These are phyloP conservation scores for Cytospora mali DNA, from an alignment of 2,329 filamentous ascomycete genomes.

Conservation along the genomic window DNA sequence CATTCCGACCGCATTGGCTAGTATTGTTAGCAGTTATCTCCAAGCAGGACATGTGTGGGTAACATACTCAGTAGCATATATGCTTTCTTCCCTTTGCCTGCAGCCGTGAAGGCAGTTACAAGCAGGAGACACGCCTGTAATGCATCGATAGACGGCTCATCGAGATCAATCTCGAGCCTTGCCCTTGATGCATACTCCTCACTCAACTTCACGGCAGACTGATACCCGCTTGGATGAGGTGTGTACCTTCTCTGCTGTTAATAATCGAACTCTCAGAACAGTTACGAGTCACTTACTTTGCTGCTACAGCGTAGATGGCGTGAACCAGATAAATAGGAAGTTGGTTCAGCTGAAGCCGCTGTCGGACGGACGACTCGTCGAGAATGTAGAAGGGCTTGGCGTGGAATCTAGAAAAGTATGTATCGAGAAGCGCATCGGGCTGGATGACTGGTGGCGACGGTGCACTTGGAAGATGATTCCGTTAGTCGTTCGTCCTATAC, in stretches of 20 bases:
- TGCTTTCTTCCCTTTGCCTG: conserved; percentile 79
- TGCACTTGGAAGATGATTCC: conserved; percentile 38
- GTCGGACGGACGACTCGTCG: conserved; percentile 74
- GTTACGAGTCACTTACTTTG: conserved; percentile 52
- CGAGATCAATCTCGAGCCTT: conserved; percentile 71
- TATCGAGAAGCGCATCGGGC: conserved; percentile 69
- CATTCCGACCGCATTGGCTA: conserved; percentile 80
- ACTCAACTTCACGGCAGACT: conserved; percentile 67
- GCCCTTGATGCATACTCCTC: conserved; percentile 74
- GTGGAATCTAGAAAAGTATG: conserved; percentile 79
- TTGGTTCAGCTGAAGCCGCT: conserved; percentile 70
- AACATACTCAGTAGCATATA: conserved; percentile 78
- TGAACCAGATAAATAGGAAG: conserved; percentile 58
- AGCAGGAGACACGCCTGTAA: conserved; percentile 77
- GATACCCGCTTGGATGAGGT: conserved; percentile 66
- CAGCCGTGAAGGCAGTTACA: conserved; percentile 73
- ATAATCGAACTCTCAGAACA: conserved; percentile 19
- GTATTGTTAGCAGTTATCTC: conserved; percentile 38
- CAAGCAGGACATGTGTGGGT: conserved; percentile 6
- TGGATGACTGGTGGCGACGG: conserved; percentile 49
- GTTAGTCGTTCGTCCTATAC: conserved; percentile 11
- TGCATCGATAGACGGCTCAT: conserved; percentile 78
- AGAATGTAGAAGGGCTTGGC: conserved; percentile 81
- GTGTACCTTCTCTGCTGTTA: conserved; percentile 61
- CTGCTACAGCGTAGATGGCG: conserved; percentile 63